These are phyloP conservation scores for Cryphonectria carpinicola DNA, from an alignment of 2,329 filamentous ascomycete genomes.

Conservation along the genomic window DNA sequence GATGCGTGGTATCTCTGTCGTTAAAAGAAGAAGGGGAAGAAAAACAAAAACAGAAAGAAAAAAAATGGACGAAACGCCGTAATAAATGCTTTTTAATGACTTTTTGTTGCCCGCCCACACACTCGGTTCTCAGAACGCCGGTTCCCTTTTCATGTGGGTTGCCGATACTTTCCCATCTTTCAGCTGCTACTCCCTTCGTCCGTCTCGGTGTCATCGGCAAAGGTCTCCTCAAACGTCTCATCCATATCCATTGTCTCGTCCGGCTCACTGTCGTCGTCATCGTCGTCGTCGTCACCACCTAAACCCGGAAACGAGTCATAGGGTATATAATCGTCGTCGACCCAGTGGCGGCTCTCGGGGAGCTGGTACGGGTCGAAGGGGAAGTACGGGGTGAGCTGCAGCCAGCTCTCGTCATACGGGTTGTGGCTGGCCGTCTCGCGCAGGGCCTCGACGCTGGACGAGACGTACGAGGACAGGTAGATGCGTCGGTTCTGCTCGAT, in stretches of 20 bases:
- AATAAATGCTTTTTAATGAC: constrained; percentile 23
- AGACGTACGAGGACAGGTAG: constrained; percentile 72
- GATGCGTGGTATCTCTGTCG: constrained; percentile 28
- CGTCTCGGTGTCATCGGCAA: constrained; percentile 39
- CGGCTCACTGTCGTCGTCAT: constrained; percentile 58
- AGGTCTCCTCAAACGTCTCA: constrained; percentile 33
- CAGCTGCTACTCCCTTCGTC: constrained; percentile 32
- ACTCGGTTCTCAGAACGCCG: not conserved
- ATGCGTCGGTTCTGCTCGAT: constrained; percentile 93
- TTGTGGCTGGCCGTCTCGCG: constrained; percentile 54
- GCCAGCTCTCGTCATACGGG: constrained; percentile 71
- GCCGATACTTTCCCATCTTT: constrained; percentile 1
- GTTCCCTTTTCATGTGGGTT: not conserved
- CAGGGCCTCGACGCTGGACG: constrained; percentile 57
- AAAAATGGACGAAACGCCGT: constrained; percentile 19
- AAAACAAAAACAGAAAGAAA: not conserved
- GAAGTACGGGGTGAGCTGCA: constrained; percentile 92
- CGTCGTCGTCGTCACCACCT: constrained; percentile 58
- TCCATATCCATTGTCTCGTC: constrained; percentile 53
- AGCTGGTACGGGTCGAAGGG: constrained; percentile 97
- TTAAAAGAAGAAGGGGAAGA: not conserved
- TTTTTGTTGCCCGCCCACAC: not conserved
- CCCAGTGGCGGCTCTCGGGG: constrained; percentile 83
- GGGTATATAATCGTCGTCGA: constrained; percentile 80
- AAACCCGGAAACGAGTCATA: constrained; percentile 78